Base-by-base conservation (phyloP, 2,329 filamentous ascomycete species). In the Pseudomassariella vexata region DNA sequence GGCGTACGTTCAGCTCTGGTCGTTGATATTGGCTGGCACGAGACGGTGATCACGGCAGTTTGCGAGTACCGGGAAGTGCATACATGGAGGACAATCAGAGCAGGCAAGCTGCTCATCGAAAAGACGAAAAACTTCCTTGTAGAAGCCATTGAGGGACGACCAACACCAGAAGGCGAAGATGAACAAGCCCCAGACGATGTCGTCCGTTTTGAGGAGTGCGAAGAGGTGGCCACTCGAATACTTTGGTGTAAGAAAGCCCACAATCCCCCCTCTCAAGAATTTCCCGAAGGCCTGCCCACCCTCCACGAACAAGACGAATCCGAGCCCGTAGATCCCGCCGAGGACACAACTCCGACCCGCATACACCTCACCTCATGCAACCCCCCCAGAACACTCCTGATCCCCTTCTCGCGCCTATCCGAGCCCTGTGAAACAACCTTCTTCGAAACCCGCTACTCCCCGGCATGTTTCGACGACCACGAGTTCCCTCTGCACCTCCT, bases 21-120 rank as follows among this genome's bases (percentile, higher is more conserved):
- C 1, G 69, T 98, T 22, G 88, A 98, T 50, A 71, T 98, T 38
- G 92, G 90, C 25, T 98, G 92, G 92, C 73, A 79, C 24, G 92
- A 96, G 57, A 94, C 89, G 0, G 73, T 82, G 1, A 76, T 94
- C 15, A 94, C 87, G 1, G 84, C 81, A 5, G 71, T 96, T 6
- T 96, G 89, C 52, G 92, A 98, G 59, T 95, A 88, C 55, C 80
- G 85, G 33, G 88, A 94, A 54, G 76, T 95, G 2, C 68, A 71
- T 11, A 77, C 76, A 33, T 75, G 69, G 35, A 73, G 85, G 33
- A 90, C 76, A 23, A 68, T 85, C 10, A 72, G 92, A 42, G 88
- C 78, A 20, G 87, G 82, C 37, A 89, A 80, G 49, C 56, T 73
- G 36, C 62, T 96, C 14, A 73, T 82, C 25, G 70, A 82, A 45